phyloP scores from a whole-genome alignment of 345 rosid species.

The Gossypium sturtianum region DNA sequence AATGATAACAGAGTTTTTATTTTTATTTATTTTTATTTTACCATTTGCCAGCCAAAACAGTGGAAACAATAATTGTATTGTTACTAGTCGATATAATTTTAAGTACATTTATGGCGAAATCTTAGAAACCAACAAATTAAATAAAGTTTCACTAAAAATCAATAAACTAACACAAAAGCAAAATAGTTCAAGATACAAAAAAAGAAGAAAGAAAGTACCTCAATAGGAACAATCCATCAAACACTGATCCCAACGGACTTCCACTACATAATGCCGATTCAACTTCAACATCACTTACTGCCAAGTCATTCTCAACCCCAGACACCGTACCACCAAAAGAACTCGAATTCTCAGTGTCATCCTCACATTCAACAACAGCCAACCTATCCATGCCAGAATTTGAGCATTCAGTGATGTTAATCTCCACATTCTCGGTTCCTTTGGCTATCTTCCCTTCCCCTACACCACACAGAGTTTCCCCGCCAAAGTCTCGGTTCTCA shows the following conservation, averaged over 20 bases:
- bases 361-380: slow-evolving; percentile 29
- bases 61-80: not conserved
- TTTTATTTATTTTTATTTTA: not conserved
- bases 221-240: slow-evolving; percentile 23
- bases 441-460: slow-evolving; percentile 10
- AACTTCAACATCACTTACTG: slow-evolving; percentile 59
- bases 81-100: not conserved
- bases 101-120: not conserved
- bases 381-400: slow-evolving; percentile 7
- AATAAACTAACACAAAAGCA: not conserved
- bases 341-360: slow-evolving; percentile 63
- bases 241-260: slow-evolving; percentile 13
- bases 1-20: not conserved
- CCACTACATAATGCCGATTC: slow-evolving; percentile 39
- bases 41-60: not conserved
- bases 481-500: not conserved
- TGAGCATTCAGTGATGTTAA: slow-evolving; percentile 42
- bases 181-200: not conserved
- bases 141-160: not conserved
- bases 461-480: slow-evolving; percentile 18
- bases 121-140: not conserved
- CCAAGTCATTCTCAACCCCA: slow-evolving; percentile 31
- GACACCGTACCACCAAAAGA: slow-evolving; percentile 65
- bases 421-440: slow-evolving; percentile 32
- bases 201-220: slow-evolving; percentile 35